Evolutionary conservation across 1,284 basidiomycete genomes (phyloP), one percentile per base, ranked within the genome.

Genomic region (Pisolithus thermaeus): DNA sequence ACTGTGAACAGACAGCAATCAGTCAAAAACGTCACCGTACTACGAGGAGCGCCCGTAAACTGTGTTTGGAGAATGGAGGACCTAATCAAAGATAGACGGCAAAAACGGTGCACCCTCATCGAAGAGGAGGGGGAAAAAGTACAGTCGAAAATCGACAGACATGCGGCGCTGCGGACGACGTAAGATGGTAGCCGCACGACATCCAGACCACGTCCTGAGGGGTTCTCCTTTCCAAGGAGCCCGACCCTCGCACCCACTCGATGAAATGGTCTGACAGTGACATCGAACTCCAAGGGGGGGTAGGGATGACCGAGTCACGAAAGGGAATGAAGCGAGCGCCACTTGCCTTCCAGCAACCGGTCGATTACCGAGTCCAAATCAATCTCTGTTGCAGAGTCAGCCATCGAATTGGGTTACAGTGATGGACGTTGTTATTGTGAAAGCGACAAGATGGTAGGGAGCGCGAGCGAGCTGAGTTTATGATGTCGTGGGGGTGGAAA

Each of bases 361-460:
- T 97, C 94, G 69, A 97, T 97, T 78, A 97, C 92, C 72, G 92
- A 95, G 78, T 97, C 94, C 59, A 97, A 83, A 81, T 97, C 94
- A 73, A 97, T 94, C 71, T 96, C 93, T 66, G 85, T 85, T 59
- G 77, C 72, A 56, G 80, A 72, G 63, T 85, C 83, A 63, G 82
- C 78, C 81, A 83, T 83, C 49, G 49, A 47, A 54, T 39, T 38
- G 14, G 35, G 22, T 25, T 35, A 39, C 32, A 32, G 46, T 38
- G 42, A 27, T 40, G 28, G 55, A 50, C 52, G 59, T 57, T 48
- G 30, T 54, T 51, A 36, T 36, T 35, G 32, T 20, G 44, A 22
- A 32, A 35, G 32, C 38, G 51, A 55, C 58, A 37, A 52, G 48
- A 47, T 18, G 53, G 52, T 51, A 61, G 55, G 41, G 55, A 51